Conservation (phyloP, 2,329 filamentous ascomycete species). For the Ceratocystis cacaofunesta region DNA sequence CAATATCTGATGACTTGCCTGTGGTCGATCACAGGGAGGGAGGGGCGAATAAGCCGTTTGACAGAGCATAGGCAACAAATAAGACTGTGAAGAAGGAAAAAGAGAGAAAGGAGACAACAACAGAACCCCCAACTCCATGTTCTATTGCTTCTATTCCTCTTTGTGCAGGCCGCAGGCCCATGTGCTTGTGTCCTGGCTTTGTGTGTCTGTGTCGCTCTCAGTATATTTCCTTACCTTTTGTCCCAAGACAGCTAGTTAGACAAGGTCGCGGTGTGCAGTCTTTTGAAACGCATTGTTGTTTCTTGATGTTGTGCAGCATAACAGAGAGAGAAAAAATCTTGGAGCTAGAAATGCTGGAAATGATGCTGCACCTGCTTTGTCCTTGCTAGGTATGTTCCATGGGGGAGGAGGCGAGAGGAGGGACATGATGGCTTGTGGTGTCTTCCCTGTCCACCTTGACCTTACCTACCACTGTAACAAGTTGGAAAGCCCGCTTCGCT, state of each 20-base stretch:
- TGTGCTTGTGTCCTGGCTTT: neutral
- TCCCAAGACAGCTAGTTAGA: neutral
- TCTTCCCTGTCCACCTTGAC: neutral
- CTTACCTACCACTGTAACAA: neutral
- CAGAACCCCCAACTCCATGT: neutral
- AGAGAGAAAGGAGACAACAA: neutral
- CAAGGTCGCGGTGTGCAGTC: neutral
- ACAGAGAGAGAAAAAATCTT: neutral
- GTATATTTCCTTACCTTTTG: neutral
- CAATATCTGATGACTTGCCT: slow-evolving; percentile 1
- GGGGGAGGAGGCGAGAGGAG: no score
- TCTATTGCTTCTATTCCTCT: neutral
- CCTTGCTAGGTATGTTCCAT: neutral
- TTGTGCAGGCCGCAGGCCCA: neutral
- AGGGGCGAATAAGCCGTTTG: neutral
- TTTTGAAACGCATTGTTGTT: slow-evolving; percentile 2
- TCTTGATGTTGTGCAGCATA: neutral
- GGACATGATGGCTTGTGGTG: neutral
- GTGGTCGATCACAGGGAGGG: neutral
- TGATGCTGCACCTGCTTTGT: neutral
- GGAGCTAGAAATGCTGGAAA: neutral
- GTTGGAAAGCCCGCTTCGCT: neutral
- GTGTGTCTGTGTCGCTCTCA: no score
- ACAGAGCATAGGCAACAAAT: neutral
- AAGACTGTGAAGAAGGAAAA: neutral